phyloP scores from a whole-genome alignment of 805 yeast species.

The Saccharomycopsis oosterbeekiorum region DNA sequence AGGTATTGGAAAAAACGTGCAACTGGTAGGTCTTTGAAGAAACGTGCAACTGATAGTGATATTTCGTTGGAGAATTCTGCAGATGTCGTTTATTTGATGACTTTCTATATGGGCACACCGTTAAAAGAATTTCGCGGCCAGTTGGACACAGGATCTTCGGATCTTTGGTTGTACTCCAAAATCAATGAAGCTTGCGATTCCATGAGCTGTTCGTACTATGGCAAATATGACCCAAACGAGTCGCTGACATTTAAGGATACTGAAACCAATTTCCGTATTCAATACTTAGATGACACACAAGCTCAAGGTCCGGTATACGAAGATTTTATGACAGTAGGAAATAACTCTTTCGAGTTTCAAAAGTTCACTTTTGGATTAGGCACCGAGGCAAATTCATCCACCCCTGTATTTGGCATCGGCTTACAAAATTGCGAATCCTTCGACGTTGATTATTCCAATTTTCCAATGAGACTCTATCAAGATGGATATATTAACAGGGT shows the following conservation, averaged over 20 bases:
- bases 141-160: conserved; percentile 42
- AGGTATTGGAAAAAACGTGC: too few species aligned
- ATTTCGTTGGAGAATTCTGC: conserved; percentile 24
- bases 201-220: conserved; percentile 18
- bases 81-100: conserved; percentile 38
- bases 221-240: conserved; percentile 27
- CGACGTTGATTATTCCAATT: conserved; percentile 18
- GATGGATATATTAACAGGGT: conserved; percentile 32
- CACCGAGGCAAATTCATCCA: conserved; percentile 6
- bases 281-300: conserved; percentile 38
- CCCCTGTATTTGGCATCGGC: conserved; percentile 72
- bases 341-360: conserved; percentile 2
- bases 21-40: neutral
- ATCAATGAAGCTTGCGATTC: neutral
- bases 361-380: conserved; percentile 8
- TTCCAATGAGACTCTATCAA: conserved; percentile 26
- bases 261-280: conserved; percentile 27
- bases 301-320: conserved; percentile 41
- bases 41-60: neutral
- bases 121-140: conserved; percentile 31
- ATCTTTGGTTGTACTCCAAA: conserved; percentile 28
- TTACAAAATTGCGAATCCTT: conserved; percentile 50
- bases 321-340: conserved; percentile 44
- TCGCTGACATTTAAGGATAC: conserved; percentile 29
- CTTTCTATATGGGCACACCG: conserved; percentile 28